phyloP scores from a whole-genome alignment of 441 rosid genomes.

The Corymbia citriodora region DNA sequence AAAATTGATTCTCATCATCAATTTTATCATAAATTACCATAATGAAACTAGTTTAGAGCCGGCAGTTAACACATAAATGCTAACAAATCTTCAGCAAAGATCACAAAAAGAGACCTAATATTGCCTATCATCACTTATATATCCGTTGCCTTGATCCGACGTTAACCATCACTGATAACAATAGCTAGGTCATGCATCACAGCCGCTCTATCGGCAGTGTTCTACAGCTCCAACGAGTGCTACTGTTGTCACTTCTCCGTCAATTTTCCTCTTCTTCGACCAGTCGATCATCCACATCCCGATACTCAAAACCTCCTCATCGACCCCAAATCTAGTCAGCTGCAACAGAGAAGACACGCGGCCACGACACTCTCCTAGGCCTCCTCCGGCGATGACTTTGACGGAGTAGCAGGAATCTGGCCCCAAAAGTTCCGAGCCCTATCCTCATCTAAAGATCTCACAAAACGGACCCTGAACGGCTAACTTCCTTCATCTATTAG shows the following conservation, averaged over 20 bases:
- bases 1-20: not conserved
- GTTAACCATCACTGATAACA: not conserved
- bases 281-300: not conserved
- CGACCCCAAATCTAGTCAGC: not conserved
- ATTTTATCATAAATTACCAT: rapidly evolving
- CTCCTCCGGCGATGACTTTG: not conserved
- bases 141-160: rapidly evolving
- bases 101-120: not conserved
- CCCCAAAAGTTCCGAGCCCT: not conserved
- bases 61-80: not conserved
- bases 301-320: not conserved
- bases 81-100: not conserved
- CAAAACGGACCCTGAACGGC: not conserved
- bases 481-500: conserved; percentile 20
- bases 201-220: rapidly evolving
- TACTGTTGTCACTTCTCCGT: not conserved
- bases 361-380: not conserved
- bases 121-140: not conserved
- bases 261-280: not conserved
- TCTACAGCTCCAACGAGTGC: not conserved
- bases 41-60: not conserved
- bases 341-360: not conserved
- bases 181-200: not conserved
- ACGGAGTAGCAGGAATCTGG: not conserved
- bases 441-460: not conserved